phyloP scores from a whole-genome alignment of 2,329 filamentous ascomycete species.

The Colletotrichum limetticola region DNA sequence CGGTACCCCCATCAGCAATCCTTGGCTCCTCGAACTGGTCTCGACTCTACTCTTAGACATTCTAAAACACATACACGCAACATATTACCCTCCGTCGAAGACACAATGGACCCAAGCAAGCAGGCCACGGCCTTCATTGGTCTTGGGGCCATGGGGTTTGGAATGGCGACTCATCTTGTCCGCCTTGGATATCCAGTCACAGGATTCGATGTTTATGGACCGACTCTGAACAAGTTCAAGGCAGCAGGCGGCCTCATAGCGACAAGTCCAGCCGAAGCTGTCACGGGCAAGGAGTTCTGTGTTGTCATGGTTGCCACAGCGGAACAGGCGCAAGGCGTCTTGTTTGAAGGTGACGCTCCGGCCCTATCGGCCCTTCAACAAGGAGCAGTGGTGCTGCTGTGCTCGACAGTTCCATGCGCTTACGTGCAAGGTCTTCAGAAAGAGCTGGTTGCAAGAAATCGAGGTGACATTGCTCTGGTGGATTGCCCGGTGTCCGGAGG shows the following conservation, averaged over 20 bases:
- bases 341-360: constrained; percentile 68
- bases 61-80: not conserved
- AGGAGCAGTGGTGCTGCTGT: not conserved
- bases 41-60: not conserved
- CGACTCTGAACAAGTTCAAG: not conserved
- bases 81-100: not conserved
- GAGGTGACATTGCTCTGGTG: constrained; percentile 63
- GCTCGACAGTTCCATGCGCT: not conserved
- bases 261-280: constrained; percentile 56
- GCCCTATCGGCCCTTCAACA: constrained; percentile 45
- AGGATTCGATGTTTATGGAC: not conserved
- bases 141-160: constrained; percentile 84
- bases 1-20: not conserved
- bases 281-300: constrained; percentile 67
- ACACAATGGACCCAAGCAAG: not conserved
- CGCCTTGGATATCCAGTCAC: not conserved
- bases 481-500: constrained; percentile 44
- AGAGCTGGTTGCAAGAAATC: constrained; percentile 51
- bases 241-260: not conserved
- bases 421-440: not conserved
- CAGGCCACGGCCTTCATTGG: constrained; percentile 48
- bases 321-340: constrained; percentile 72
- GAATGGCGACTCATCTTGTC: constrained; percentile 78
- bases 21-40: not conserved
- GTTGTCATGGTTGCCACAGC: constrained; percentile 83